Conservation (phyloP, 495 filamentous ascomycete species). For the Cercophora newfieldiana region DNA sequence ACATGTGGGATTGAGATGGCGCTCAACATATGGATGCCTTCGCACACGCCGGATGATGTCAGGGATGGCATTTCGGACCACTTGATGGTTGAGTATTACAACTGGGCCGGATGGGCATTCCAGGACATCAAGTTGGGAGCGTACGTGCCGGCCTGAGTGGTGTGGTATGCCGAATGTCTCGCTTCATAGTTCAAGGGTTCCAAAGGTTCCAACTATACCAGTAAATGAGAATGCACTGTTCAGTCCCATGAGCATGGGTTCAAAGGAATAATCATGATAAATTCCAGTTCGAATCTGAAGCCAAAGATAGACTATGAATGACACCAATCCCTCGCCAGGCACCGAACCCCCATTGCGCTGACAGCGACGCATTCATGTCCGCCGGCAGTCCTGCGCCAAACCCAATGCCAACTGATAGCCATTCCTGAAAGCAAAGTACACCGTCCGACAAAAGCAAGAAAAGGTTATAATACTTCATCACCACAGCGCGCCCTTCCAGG, state of each 20-base stretch:
- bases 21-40: conserved; percentile 27
- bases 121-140: conserved; percentile 19
- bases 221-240: too few species aligned
- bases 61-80: conserved; percentile 22
- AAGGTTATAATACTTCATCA: conserved; percentile 15
- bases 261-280: too few species aligned
- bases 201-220: too few species aligned
- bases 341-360: background rate
- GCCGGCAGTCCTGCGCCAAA: background rate
- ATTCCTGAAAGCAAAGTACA: background rate
- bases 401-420: background rate
- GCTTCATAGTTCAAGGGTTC: background rate
- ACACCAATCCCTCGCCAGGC: background rate
- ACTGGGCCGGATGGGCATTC: conserved; percentile 27
- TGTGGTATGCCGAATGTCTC: background rate
- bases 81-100: conserved; percentile 27
- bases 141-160: conserved; percentile 8
- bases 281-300: background rate
- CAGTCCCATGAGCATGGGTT: too few species aligned
- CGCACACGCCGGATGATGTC: conserved; percentile 19
- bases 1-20: conserved; percentile 24
- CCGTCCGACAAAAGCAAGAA: background rate
- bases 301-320: background rate
- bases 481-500: conserved; percentile 19
- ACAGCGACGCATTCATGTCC: background rate